Evolutionary conservation across 2,329 filamentous ascomycete genomes (phyloP), one percentile per base, ranked within the genome.

Genomic region (Aspergillus intermedius): DNA sequence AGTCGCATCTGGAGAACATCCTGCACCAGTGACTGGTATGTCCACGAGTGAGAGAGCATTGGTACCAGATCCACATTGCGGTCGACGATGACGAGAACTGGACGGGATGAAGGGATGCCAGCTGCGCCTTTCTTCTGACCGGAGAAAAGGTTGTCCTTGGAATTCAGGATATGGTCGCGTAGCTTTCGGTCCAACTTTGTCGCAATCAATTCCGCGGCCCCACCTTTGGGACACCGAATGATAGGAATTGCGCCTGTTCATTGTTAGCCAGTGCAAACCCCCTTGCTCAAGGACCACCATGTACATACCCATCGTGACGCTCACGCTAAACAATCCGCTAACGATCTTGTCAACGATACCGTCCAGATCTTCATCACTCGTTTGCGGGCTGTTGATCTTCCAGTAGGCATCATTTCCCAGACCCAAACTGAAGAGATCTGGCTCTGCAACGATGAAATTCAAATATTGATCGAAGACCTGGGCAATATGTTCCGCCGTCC

Each of bases 11-110:
- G 80, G 40, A 88, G 75, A 4, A 89, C 85, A 67, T 89, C 83
- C 55, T 84, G 87, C 13, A 95, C 87, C 9, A 95, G 75, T 6
- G 88, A 93, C 67, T 95, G 90, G 60, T 95, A 86, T 3, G 82
- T 90, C 87, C 87, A 91, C 1, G 91, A 96, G 70, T 98, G 93
- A 12, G 91, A 96, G n/a, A 98, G 79, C 93, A 98, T 97, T 2
- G 93, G 91, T 55, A 95, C 89, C 46, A 98, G 74, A 68, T 98
- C 93, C 41, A 98, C 84, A 62, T 96, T 97, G 58, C 93, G 85
- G 70, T 98, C 93, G 43, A 97, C 85, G 46, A 98, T 87, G 56
- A 98, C 83, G 42, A 98, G 81, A 0, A 97, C 89, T 0, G 94
- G 93, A 44, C 94, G 78, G 21, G 88, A 87, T 7, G 84, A 81